Percentiles rank a stretch among this genome's conserved stretches.
Conservation (phyloP, 2,329 filamentous ascomycete species). For the Fusarium chaquense region DNA sequence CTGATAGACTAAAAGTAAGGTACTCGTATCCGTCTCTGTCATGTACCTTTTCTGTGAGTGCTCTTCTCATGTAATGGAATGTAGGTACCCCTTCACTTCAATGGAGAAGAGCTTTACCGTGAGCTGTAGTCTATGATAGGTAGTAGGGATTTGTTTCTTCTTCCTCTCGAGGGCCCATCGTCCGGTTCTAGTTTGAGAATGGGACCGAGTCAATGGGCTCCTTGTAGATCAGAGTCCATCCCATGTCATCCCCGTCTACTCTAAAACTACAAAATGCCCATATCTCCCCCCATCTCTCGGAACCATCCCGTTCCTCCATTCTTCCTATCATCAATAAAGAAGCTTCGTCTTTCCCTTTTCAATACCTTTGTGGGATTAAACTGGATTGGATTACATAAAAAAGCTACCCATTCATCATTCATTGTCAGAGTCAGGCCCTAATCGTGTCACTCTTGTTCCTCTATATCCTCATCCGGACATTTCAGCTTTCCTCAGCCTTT, state of each 20-base stretch:
- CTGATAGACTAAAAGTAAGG: slow-evolving; percentile 3
- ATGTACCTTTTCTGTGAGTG: slow-evolving; percentile 25
- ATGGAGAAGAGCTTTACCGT: slow-evolving; percentile 36
- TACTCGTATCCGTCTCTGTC: slow-evolving; percentile 37
- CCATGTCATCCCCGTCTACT: slow-evolving; percentile 15
- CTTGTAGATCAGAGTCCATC: slow-evolving; percentile 45
- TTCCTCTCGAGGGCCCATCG: slow-evolving; percentile 33
- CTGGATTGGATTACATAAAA: slow-evolving; percentile 6
- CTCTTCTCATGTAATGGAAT: slow-evolving; percentile 37
- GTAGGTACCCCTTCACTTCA: slow-evolving; percentile 31
- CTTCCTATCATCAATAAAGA: slow-evolving; percentile 35
- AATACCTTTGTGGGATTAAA: slow-evolving; percentile 6
- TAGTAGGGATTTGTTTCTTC: slow-evolving; percentile 5
- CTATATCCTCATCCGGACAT: slow-evolving; percentile 3
- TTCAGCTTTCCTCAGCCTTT: slow-evolving; percentile 11
- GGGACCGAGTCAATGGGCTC: slow-evolving; percentile 25
- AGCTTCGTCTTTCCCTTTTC: slow-evolving; percentile 8
- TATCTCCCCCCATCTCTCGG: slow-evolving; percentile 40
- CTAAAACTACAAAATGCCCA: slow-evolving; percentile 46
- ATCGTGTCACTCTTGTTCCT: slow-evolving; percentile 16
- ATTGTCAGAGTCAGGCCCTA: slow-evolving; percentile 8
- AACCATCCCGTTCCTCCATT: slow-evolving; percentile 29
- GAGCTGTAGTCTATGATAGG: background rate
- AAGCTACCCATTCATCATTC: slow-evolving; percentile 4
- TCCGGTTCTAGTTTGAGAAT: slow-evolving; percentile 37